Evolutionary conservation across 169 alveolate genomes (phyloP), one percentile per base, ranked within the genome.

Genomic region (Plasmodium malariae): DNA sequence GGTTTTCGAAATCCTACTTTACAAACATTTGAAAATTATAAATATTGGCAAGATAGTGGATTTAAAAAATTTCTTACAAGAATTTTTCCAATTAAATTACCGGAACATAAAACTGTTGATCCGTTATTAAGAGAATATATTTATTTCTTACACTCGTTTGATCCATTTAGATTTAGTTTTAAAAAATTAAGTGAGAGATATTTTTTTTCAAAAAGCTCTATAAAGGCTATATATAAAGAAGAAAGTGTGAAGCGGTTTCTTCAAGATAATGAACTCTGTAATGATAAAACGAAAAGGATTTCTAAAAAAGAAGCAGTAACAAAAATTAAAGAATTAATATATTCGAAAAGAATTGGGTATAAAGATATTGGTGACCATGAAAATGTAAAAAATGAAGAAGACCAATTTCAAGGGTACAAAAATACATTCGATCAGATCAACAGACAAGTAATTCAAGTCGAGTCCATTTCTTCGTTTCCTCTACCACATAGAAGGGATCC

Each of bases 11-110:
- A 94, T 89, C 97, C 97, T 2, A 95, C 97, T 11, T 78, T 96
- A 67, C 92, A 88, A 17, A 96, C 98, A 9, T 69, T 95, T 49
- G 95, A 94, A 67, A 95, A 96, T 74, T 88, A 83, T 40, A 91
- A 95, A 65, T 94, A 94, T 73, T 94, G 97, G 97, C 90, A 93
- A 92, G 98, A 96, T 80, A 88, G 89, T 6, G 98, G 98, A 14
- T 91, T 96, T 43, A 96, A 94, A 88, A 85, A 96, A 34, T 80
- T 96, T 37, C 34, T 93, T 19, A 95, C 95, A 19, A 93, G 98
- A 12, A 92, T 94, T 57, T 96, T 96, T 83, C 98, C 98, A 5
- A 54, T 96, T 9, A 94, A 94, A 48, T 76, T 94, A 32, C 96
- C 96, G 1, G 93, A 83, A 59, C 92, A 93, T 73, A 88, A 83